Evolutionary conservation across 2,329 filamentous ascomycete species (phyloP), one percentile per base, ranked within the genome.

Genomic region (Fusarium buharicum): DNA sequence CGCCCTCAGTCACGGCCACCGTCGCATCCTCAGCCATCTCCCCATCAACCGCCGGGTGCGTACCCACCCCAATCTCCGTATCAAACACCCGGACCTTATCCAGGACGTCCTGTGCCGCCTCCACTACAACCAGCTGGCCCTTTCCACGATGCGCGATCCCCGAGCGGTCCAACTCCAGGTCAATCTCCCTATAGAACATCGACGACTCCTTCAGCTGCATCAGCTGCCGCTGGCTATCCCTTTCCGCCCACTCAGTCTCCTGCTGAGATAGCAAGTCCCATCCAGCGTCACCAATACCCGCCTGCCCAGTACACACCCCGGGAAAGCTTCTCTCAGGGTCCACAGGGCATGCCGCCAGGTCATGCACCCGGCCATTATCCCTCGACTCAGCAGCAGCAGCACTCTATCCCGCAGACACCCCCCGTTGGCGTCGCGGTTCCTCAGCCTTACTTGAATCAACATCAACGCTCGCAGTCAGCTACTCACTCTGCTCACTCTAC

Each of bases 401-500:
- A 27, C 22, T 27, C 56, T 34, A 33, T 83, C 55, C 80, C 81
- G 39, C 82, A 84, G 62, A 82, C 81, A 50, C 80, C 83, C 12
- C 81, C 82, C 3, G 74, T 83, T 20, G 78, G 50, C 27, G 44
- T 75, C n/a, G 78, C 79, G 11, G 78, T 78, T 11, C 75, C 79
- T 13, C 76, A 78, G 52, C 65, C 76, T 22, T 75, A 72, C 63
- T 70, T 76, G 44, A 82, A 82, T 52, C 80, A 81, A 59, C 76
- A 82, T 52, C 80, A 81, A 59, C 76, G 84, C 67, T 85, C 86
- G 37, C 83, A 83, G 52, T 88, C 86, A 18, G 78, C 81, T 12
- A 85, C 86, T 38, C 84, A 83, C 55, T 88, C 86, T 22, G 77
- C 81, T 6, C 83, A 87, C 51, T 87, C 86, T 12, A 82, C 81